Conservation (phyloP, 306 rosid genomes). For the Medicago ruthenica region DNA sequence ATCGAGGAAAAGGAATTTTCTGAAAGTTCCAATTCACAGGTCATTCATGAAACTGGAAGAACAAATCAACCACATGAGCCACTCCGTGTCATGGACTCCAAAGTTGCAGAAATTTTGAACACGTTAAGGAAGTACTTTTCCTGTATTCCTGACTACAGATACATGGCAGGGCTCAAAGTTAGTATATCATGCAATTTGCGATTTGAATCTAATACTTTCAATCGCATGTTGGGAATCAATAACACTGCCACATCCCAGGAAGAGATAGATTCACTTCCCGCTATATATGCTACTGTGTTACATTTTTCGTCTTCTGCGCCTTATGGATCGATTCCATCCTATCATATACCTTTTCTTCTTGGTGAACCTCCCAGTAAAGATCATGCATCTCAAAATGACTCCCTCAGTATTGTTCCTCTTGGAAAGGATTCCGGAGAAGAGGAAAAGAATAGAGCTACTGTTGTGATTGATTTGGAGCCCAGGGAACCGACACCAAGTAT, state of each 20-base stretch:
- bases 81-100: slow-evolving; percentile 89
- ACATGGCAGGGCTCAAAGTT: slow-evolving; percentile 82
- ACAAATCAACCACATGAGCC: slow-evolving; percentile 62
- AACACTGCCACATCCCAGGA: slow-evolving; percentile 51
- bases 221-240: slow-evolving; percentile 60
- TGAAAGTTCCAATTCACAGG: slow-evolving; percentile 46
- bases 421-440: slow-evolving; percentile 64
- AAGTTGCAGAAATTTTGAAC: slow-evolving; percentile 75
- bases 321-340: slow-evolving; percentile 76
- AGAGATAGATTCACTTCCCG: slow-evolving; percentile 75
- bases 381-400: slow-evolving; percentile 50
- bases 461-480: slow-evolving; percentile 85
- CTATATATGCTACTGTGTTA: slow-evolving; percentile 87
- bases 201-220: slow-evolving; percentile 73
- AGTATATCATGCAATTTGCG: slow-evolving; percentile 72
- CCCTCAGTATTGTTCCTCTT: slow-evolving; percentile 73
- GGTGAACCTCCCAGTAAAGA: slow-evolving; percentile 68
- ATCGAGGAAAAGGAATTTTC: slow-evolving; percentile 68
- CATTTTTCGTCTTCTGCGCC: slow-evolving; percentile 88
- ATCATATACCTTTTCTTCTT: slow-evolving; percentile 86
- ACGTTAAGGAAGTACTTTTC: slow-evolving; percentile 79
- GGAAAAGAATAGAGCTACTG: slow-evolving; percentile 63
- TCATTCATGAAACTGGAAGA: slow-evolving; percentile 53
- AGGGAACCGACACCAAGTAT: slow-evolving; percentile 92
- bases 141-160: slow-evolving; percentile 89